phyloP scores from a whole-genome alignment of 192 early-diverging fungal genomes.

The Podila epicladia region DNA sequence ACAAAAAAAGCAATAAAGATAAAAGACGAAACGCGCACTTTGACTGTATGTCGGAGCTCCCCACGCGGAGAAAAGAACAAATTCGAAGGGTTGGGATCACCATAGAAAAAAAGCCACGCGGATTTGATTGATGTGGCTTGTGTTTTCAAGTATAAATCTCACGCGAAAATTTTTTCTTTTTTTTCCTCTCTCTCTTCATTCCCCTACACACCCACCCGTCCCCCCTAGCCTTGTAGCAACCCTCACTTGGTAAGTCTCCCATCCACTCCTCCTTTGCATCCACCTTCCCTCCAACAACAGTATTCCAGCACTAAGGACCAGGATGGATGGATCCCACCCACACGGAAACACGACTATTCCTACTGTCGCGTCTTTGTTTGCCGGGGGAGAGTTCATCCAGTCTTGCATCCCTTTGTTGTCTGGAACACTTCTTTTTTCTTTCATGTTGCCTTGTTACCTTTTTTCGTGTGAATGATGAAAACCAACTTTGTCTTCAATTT shows the following conservation, averaged over 20 bases:
- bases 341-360: too few species aligned
- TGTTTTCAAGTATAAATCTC: not conserved
- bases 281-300: not conserved
- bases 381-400: not conserved
- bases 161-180: slow-evolving; percentile 6
- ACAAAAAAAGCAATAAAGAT: too few species aligned
- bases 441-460: not conserved
- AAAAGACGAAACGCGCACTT: too few species aligned
- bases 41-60: too few species aligned
- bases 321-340: too few species aligned
- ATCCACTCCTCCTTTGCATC: not conserved
- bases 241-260: too few species aligned
- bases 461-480: slow-evolving; percentile 50
- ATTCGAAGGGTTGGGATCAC: not conserved
- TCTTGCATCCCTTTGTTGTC: not conserved
- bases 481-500: slow-evolving; percentile 49
- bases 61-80: too few species aligned
- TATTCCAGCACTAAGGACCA: not conserved
- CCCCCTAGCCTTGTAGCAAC: not conserved
- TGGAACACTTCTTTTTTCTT: not conserved
- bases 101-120: not conserved
- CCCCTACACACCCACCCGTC: not conserved
- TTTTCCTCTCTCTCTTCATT: slow-evolving; percentile 7
- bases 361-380: too few species aligned
- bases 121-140: not conserved